phyloP scores from a whole-genome alignment of 768 basidiomycete species.

The Candolleomyces efflorescens region DNA sequence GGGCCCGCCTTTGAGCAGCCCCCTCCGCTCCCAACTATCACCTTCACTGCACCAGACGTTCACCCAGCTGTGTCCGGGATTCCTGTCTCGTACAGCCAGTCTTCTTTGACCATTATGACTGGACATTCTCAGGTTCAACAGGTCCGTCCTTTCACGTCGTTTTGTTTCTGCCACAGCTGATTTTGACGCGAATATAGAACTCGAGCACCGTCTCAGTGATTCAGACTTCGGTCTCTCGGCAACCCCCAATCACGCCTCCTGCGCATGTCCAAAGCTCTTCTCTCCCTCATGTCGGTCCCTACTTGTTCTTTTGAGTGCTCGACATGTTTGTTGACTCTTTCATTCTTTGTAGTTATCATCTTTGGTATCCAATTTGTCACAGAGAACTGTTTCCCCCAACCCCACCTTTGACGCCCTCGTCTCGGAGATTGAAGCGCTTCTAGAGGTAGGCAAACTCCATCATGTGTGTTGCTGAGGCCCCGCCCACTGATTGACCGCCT shows the following conservation, averaged over 20 bases:
- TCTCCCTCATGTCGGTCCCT: conserved; percentile 2
- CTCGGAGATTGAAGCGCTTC: too few relatives aligned
- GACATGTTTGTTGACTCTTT: too few relatives aligned
- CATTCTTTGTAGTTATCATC: too few relatives aligned
- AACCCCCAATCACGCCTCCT: too few relatives aligned
- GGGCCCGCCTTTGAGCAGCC: background rate
- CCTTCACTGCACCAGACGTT: background rate
- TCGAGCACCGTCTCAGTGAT: background rate
- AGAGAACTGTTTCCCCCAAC: too few relatives aligned
- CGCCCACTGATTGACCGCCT: too few relatives aligned
- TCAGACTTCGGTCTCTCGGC: background rate
- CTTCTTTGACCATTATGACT: background rate
- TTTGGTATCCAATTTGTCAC: too few relatives aligned
- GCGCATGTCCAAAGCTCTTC: background rate
- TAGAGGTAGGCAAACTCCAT: too few relatives aligned
- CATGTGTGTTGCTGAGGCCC: too few relatives aligned
- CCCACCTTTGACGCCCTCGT: too few relatives aligned
- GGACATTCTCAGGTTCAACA: background rate
- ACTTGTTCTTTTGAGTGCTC: background rate
- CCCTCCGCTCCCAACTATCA: background rate
- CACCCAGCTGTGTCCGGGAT: background rate
- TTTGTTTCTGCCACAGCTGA: too few relatives aligned
- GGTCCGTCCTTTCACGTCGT: background rate
- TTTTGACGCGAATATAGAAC: background rate
- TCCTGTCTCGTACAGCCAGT: background rate